A percentile compares a stretch with the other conserved stretches of the same genome.
phyloP scores from a whole-genome alignment of 306 rosid species.

The Fragaria vesca region DNA sequence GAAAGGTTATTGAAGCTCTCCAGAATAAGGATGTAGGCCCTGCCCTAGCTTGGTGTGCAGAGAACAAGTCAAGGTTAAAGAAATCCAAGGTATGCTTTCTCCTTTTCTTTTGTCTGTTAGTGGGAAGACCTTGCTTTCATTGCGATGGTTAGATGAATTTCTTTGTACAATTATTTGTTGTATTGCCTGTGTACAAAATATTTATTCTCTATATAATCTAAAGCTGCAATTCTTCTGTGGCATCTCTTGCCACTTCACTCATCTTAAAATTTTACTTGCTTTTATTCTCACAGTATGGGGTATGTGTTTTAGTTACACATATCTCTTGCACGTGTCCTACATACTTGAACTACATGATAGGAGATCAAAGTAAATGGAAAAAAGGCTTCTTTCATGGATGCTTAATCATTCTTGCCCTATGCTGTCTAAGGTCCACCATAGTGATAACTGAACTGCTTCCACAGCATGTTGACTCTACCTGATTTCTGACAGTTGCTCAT shows the following conservation, averaged over 20 bases:
- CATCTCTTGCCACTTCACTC: background rate
- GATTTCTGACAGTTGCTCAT: background rate
- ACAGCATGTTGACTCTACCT: background rate
- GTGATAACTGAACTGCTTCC: background rate
- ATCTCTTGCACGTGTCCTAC: background rate
- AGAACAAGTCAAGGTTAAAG: conserved; percentile 91
- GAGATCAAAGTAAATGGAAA: background rate
- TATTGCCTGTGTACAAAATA: background rate
- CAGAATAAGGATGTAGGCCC: conserved; percentile 83
- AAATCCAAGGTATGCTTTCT: conserved; percentile 66
- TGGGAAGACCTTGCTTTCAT: background rate
- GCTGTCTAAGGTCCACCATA: background rate
- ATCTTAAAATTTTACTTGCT: background rate
- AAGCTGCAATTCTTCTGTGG: background rate
- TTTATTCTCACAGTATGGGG: background rate
- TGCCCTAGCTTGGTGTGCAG: conserved; percentile 94
- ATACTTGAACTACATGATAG: background rate
- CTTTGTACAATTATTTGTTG: background rate
- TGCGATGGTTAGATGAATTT: conserved; percentile 1
- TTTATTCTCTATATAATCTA: background rate
- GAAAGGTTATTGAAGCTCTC: conserved; percentile 77
- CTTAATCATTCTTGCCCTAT: background rate
- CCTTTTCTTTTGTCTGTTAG: background rate
- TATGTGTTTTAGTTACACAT: background rate
- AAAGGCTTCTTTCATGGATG: background rate